Conservation (phyloP, 2,329 filamentous ascomycete genomes). For the Monosporascus sp. region DNA sequence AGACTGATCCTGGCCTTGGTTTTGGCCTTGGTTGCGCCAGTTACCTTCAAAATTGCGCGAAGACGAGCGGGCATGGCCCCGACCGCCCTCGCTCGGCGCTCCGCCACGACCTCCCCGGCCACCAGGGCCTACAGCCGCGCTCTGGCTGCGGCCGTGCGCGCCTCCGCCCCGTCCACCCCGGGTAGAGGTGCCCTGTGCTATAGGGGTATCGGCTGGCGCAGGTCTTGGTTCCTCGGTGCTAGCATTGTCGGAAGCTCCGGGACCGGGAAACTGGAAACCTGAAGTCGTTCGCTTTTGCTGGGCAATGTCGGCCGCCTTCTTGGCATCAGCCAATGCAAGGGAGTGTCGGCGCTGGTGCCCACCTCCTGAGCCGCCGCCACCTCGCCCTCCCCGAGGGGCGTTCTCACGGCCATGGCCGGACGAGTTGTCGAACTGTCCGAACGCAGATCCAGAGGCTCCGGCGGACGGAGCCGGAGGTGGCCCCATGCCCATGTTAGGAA, state of each 20-base stretch:
- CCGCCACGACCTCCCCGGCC: constrained; percentile 65
- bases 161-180: constrained; percentile 50
- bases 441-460: constrained; percentile 72
- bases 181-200: constrained; percentile 37
- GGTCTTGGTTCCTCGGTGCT: constrained; percentile 54
- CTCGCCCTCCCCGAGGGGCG: constrained; percentile 66
- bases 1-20: constrained; percentile 62
- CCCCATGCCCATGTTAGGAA: constrained; percentile 88
- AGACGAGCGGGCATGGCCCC: constrained; percentile 70
- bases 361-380: constrained; percentile 62
- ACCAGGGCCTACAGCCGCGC: constrained; percentile 75
- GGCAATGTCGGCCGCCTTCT: constrained; percentile 93
- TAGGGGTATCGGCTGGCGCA: constrained; percentile 37
- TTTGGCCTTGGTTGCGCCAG: constrained; percentile 77
- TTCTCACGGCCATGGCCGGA: constrained; percentile 63
- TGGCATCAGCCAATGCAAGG: constrained; percentile 88
- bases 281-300: constrained; percentile 95
- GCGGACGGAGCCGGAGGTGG: constrained; percentile 88
- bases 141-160: constrained; percentile 76
- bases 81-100: constrained; percentile 47
- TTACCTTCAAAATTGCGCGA: constrained; percentile 98
- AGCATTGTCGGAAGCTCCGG: constrained; percentile 58
- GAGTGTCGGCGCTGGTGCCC: constrained; percentile 95
- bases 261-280: constrained; percentile 89
- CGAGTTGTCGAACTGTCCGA: constrained; percentile 72